Percentiles rank a stretch among this genome's conserved stretches.
Evolutionary conservation across 2,329 filamentous ascomycete genomes (phyloP).

Genomic region (Colletotrichum sp.): DNA sequence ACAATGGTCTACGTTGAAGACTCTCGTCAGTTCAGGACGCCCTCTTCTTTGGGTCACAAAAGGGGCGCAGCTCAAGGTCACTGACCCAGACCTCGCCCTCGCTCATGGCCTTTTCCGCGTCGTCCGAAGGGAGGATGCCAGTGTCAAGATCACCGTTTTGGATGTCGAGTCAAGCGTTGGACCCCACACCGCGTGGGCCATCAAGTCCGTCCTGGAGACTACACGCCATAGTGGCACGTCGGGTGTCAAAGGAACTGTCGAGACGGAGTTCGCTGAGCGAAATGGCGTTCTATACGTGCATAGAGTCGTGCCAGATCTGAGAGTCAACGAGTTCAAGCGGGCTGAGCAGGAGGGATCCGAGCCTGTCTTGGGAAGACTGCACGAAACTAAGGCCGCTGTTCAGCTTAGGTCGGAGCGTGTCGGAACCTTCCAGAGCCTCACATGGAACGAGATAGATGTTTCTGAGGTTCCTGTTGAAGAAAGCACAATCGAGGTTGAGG

Average conservation of each 20-base stretch:
- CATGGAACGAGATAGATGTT: background rate
- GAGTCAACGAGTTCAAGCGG: conserved; percentile 28
- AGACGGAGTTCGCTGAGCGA: background rate
- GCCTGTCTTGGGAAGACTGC: background rate
- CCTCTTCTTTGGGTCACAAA: conserved; percentile 31
- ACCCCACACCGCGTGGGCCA: background rate
- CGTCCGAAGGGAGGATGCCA: background rate
- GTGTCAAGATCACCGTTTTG: background rate
- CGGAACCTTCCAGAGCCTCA: background rate
- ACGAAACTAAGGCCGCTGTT: background rate
- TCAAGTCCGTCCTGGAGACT: background rate
- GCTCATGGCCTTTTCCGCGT: background rate
- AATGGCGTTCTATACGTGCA: background rate
- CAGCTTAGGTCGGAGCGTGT: background rate
- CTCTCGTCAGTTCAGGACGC: conserved; percentile 18
- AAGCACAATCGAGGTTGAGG: background rate
- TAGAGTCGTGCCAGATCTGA: background rate
- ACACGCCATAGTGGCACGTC: background rate
- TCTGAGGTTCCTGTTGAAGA: background rate
- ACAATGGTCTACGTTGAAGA: conserved; percentile 28
- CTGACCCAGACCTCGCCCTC: conserved; percentile 24
- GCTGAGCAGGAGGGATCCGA: conserved; percentile 26
- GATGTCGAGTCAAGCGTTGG: background rate
- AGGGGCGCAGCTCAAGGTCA: conserved; percentile 25
- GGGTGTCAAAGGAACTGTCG: background rate